phyloP scores from a whole-genome alignment of 1,284 basidiomycete genomes.

The Vanrija humicola region DNA sequence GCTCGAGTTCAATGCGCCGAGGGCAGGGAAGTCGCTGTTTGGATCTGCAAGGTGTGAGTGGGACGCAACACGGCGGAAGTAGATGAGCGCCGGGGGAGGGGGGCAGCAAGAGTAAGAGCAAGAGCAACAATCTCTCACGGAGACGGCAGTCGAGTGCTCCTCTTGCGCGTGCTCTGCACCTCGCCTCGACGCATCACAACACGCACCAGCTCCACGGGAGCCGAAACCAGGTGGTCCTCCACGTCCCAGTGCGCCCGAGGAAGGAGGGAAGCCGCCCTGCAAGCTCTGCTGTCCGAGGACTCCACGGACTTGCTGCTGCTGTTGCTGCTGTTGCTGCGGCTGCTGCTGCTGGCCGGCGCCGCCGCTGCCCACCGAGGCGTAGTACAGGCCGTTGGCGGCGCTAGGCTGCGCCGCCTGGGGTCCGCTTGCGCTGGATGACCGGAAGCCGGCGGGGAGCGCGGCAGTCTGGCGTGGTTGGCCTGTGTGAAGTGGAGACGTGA shows the following conservation, averaged over 20 bases:
- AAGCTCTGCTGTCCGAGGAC: slow-evolving; percentile 11
- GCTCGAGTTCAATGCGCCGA: slow-evolving; percentile 28
- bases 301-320: slow-evolving; percentile 2
- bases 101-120: too few relatives aligned
- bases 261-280: slow-evolving; percentile 19
- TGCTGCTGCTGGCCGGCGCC: slow-evolving; percentile 19
- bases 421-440: slow-evolving; percentile 7
- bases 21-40: slow-evolving; percentile 43
- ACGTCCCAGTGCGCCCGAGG: slow-evolving; percentile 20
- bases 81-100: not conserved
- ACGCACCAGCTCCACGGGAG: slow-evolving; percentile 19
- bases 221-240: slow-evolving; percentile 43
- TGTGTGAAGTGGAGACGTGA: not conserved
- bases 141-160: too few relatives aligned
- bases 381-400: slow-evolving; percentile 36
- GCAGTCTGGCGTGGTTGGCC: slow-evolving; percentile 13
- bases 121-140: too few relatives aligned
- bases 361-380: slow-evolving; percentile 42
- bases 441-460: slow-evolving; percentile 12
- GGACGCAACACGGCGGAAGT: not conserved
- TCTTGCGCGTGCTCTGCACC: not conserved
- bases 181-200: not conserved
- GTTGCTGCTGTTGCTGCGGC: slow-evolving; percentile 10
- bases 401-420: slow-evolving; percentile 6
- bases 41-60: slow-evolving; percentile 26